Evolutionary conservation across 768 basidiomycete genomes (phyloP).

Genomic region (Termitomyces sp.): DNA sequence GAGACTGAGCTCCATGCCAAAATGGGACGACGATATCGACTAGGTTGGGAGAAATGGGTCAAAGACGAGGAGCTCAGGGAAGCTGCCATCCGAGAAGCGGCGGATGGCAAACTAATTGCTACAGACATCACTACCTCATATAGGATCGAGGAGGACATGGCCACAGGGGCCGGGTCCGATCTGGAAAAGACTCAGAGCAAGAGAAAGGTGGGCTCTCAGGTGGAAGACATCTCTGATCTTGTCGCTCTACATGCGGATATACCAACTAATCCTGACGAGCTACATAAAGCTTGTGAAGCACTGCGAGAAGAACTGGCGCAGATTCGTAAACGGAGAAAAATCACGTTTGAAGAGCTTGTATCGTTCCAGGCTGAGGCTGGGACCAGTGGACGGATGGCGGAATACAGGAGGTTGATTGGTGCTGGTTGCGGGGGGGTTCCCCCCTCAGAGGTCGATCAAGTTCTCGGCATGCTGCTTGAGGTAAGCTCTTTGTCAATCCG

Average conservation of each 20-base stretch:
- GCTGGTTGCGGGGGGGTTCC: constrained; percentile 87
- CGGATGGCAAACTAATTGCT: constrained; percentile 51
- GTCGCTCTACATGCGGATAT: constrained; percentile 51
- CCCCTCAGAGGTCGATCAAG: constrained; percentile 83
- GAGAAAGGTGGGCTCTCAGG: constrained; percentile 41
- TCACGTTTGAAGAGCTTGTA: constrained; percentile 72
- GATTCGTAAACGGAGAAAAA: constrained; percentile 64
- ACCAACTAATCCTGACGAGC: constrained; percentile 52
- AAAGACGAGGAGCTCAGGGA: constrained; percentile 82
- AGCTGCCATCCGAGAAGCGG: constrained; percentile 56
- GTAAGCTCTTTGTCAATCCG: constrained; percentile 31
- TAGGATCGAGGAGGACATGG: constrained; percentile 43
- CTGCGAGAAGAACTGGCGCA: constrained; percentile 63
- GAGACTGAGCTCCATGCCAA: constrained; percentile 65
- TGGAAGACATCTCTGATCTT: constrained; percentile 66
- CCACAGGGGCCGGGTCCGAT: constrained; percentile 31
- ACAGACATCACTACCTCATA: constrained; percentile 43
- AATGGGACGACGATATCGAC: constrained; percentile 77
- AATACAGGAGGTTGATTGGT: constrained; percentile 86
- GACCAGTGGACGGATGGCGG: constrained; percentile 82
- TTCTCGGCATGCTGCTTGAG: constrained; percentile 83
- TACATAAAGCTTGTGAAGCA: constrained; percentile 52
- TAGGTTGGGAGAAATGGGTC: constrained; percentile 94
- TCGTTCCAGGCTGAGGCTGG: constrained; percentile 87
- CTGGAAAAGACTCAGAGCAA: constrained; percentile 53